These are phyloP conservation scores for Clitopilus passeckerianus DNA, from an alignment of 768 basidiomycete species.

Conservation along the genomic window DNA sequence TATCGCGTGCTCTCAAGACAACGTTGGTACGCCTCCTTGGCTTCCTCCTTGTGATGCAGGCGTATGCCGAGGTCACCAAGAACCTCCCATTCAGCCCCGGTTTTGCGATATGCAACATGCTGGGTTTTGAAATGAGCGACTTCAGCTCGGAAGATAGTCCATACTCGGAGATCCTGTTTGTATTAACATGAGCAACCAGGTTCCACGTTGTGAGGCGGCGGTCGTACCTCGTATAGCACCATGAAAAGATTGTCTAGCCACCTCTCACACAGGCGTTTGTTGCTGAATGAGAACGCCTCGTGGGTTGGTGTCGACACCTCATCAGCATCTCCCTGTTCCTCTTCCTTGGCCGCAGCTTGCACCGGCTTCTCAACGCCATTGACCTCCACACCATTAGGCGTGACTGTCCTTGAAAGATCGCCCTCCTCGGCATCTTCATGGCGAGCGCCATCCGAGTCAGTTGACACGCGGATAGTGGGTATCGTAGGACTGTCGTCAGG, in stretches of 20 bases:
- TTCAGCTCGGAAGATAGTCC: conserved; percentile 99
- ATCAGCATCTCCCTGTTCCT: conserved; percentile 28
- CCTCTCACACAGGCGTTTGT: conserved; percentile 93
- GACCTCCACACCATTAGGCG: conserved; percentile 15
- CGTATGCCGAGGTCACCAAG: conserved; percentile 90
- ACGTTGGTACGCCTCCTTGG: conserved; percentile 95
- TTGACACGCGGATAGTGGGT: conserved; percentile 75
- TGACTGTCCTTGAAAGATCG: conserved; percentile 8
- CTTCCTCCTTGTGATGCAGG: conserved; percentile 97
- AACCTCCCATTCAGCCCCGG: conserved; percentile 97
- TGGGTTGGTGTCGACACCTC: conserved; percentile 30
- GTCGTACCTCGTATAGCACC: conserved; percentile 89
- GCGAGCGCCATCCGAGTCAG: conserved; percentile 52
- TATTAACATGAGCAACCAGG: neutral
- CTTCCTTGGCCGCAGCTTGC: conserved; percentile 48
- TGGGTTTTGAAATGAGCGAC: conserved; percentile 99
- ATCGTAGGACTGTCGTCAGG: conserved; percentile 22
- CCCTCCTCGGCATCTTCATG: conserved; percentile 17
- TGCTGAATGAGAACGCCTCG: conserved; percentile 87
- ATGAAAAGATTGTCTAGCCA: conserved; percentile 99
- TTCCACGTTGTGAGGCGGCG: too few species aligned
- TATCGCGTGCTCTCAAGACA: conserved; percentile 86
- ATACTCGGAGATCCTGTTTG: conserved; percentile 85
- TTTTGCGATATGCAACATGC: conserved; percentile 96
- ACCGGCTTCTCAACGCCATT: conserved; percentile 41